phyloP scores from a whole-genome alignment of 129 eudicot genomes.

The carrot (Daucus carota) region DH1_v3.0 NC_030384.2:19895001-19895500 shows the following conservation, averaged over 20 bases:
- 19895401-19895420: slow-evolving; percentile 66
- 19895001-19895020: no score
- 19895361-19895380: slow-evolving; percentile 74
- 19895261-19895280: not conserved
- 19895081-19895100: no score
- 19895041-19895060: no score
- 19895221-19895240: not conserved
- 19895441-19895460: slow-evolving; percentile 37
- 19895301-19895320: not conserved
- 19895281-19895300: not conserved
- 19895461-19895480: not conserved
- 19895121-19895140: not conserved
- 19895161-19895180: not conserved
- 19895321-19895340: slow-evolving; percentile 76
- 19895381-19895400: slow-evolving; percentile 86
- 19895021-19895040: no score
- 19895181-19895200: not conserved
- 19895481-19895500: not conserved
- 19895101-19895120: no score
- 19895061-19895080: no score
- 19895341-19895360: slow-evolving; percentile 97
- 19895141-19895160: not conserved
- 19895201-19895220: not conserved
- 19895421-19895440: slow-evolving; percentile 73
- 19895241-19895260: not conserved